phyloP scores from a whole-genome alignment of 352 stramenopile genomes.

The Globisporangium mamillatum region DNA sequence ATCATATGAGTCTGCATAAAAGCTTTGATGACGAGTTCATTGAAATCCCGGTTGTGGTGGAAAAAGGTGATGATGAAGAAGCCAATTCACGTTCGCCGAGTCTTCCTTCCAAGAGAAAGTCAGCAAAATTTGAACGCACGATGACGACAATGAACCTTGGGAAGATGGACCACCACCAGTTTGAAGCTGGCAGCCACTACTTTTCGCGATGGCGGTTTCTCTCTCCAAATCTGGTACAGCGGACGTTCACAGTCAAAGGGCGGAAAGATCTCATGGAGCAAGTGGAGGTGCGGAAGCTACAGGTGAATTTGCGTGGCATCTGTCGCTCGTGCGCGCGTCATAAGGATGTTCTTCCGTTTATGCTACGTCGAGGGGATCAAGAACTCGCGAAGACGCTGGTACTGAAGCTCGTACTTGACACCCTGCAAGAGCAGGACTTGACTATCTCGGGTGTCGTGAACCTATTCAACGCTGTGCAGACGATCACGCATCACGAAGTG shows the following conservation, averaged over 20 bases:
- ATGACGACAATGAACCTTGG: constrained; percentile 28
- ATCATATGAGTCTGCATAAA: constrained; percentile 19
- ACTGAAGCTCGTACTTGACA: constrained; percentile 48
- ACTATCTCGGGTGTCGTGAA: constrained; percentile 28
- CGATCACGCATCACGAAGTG: constrained; percentile 31
- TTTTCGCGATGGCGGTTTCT: constrained; percentile 65
- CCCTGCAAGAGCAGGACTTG: constrained; percentile 50
- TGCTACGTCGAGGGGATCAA: constrained; percentile 53
- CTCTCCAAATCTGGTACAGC: constrained; percentile 57
- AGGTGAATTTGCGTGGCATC: constrained; percentile 64
- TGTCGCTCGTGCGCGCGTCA: constrained; percentile 56
- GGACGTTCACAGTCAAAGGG: constrained; percentile 30
- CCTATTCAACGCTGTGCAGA: constrained; percentile 49
- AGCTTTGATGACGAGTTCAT: constrained; percentile 1
- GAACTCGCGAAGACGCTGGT: constrained; percentile 44
- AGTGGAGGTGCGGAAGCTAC: constrained; percentile 62
- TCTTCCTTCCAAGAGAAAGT: constrained; percentile 5
- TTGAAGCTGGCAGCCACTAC: constrained; percentile 22
- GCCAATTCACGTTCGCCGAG: not conserved
- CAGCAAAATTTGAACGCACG: constrained; percentile 24
- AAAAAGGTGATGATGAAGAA: not conserved
- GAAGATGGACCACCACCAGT: constrained; percentile 37
- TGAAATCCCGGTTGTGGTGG: not conserved
- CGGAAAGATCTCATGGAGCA: constrained; percentile 21
- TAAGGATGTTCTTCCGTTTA: constrained; percentile 62